Percentiles rank a stretch among this genome's conserved stretches.
Evolutionary conservation across 148 eudicot species (phyloP).

Genomic region (Rhododendron griersonianum): DNA sequence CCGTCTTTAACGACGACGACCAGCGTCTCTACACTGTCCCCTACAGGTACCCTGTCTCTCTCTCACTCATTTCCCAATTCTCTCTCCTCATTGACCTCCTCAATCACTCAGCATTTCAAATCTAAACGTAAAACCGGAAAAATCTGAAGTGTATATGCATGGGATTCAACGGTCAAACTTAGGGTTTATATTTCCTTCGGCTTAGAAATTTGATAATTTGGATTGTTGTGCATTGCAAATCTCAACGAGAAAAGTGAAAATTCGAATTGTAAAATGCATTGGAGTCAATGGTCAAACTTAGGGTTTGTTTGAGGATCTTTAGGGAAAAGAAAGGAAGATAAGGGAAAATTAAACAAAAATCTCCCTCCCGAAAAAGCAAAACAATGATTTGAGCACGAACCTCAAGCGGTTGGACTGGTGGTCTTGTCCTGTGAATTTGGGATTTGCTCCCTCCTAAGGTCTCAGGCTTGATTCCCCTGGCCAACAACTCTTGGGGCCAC

Average conservation of each 20-base stretch:
- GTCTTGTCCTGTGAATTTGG: neutral
- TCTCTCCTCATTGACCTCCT: neutral
- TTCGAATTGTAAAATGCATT: neutral
- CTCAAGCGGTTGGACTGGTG: neutral
- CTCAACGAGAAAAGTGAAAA: neutral
- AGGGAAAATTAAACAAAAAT: too few species aligned
- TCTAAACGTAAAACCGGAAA: neutral
- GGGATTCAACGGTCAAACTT: neutral
- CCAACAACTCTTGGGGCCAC: neutral
- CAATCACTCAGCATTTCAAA: neutral
- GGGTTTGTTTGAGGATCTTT: neutral
- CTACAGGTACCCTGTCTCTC: slow-evolving; percentile 38
- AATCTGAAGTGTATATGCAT: neutral
- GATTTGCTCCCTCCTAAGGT: too few species aligned
- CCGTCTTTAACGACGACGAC: slow-evolving; percentile 35
- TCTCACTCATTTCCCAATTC: neutral
- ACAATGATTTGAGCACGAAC: neutral
- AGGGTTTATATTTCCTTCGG: neutral
- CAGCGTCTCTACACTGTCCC: slow-evolving; percentile 87
- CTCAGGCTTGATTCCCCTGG: neutral
- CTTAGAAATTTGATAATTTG: neutral
- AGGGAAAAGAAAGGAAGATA: neutral
- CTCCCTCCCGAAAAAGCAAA: neutral
- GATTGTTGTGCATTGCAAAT: neutral
- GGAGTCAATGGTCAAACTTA: neutral